phyloP scores from a whole-genome alignment of 352 stramenopile species.

The Achlya hypogyna region DNA sequence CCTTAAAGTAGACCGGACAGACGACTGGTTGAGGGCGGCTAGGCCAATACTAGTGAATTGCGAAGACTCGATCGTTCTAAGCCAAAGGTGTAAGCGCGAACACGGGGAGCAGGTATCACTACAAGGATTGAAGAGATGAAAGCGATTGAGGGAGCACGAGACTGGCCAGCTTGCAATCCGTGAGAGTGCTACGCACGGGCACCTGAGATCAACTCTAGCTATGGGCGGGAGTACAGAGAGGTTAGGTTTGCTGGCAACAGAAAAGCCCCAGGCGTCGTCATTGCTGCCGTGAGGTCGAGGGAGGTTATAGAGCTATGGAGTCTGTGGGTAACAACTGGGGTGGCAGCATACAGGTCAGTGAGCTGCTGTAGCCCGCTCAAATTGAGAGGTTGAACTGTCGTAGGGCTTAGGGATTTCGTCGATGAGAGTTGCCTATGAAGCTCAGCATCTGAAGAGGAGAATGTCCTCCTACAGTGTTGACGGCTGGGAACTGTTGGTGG shows the following conservation, averaged over 20 bases:
- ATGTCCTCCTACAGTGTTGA: background rate
- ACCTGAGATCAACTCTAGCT: background rate
- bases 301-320: too few species aligned
- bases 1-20: background rate
- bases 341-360: too few species aligned
- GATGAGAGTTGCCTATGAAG: too few species aligned
- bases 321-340: too few species aligned
- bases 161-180: background rate
- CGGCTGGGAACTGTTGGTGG: background rate
- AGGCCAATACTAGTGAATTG: background rate
- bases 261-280: too few species aligned
- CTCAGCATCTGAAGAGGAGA: too few species aligned
- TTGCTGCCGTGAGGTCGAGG: too few species aligned
- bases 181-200: background rate
- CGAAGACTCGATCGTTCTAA: background rate
- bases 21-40: background rate
- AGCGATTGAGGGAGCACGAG: background rate
- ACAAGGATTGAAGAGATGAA: background rate
- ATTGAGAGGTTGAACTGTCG: too few species aligned
- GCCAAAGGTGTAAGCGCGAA: background rate
- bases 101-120: background rate
- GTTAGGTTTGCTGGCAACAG: background rate
- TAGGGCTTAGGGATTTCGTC: too few species aligned
- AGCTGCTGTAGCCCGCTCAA: too few species aligned
- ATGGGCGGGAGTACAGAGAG: background rate